These are phyloP conservation scores for Brassica carinata DNA, from an alignment of 345 rosid genomes.

Conservation along the genomic window DNA sequence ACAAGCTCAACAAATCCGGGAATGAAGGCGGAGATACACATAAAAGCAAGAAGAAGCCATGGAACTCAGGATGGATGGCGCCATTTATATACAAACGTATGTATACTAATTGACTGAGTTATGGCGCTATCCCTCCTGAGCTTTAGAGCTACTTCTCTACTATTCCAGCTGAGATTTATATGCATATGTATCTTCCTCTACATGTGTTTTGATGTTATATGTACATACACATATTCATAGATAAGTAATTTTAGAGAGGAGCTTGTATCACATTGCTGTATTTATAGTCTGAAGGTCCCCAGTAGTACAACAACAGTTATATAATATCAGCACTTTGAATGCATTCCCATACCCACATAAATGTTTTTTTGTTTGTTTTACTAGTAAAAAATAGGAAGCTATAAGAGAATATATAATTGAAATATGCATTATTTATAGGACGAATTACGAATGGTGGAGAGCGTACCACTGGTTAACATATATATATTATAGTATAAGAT, in stretches of 20 bases:
- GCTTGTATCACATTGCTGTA: conserved; percentile 1
- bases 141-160: conserved; percentile 32
- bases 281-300: conserved; percentile 15
- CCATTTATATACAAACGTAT: not conserved
- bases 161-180: conserved; percentile 14
- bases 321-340: conserved; percentile 6
- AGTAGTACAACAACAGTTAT: not conserved
- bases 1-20: no score
- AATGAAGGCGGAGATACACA: no score
- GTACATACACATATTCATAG: not conserved
- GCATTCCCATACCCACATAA: conserved; percentile 16
- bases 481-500: not conserved
- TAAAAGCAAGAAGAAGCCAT: conserved; percentile 27
- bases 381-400: not conserved
- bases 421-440: not conserved
- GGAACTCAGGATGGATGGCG: conserved; percentile 41
- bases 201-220: not conserved
- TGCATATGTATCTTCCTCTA: conserved; percentile 16
- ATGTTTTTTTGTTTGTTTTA: not conserved
- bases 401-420: not conserved
- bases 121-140: conserved; percentile 41
- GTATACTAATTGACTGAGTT: not conserved
- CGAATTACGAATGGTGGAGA: not conserved
- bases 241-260: not conserved
- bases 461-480: not conserved